Percentiles rank a stretch among this genome's conserved stretches.
These are phyloP conservation scores for Acacia confusa DNA, from an alignment of 306 rosid species.

Conservation along the genomic window DNA sequence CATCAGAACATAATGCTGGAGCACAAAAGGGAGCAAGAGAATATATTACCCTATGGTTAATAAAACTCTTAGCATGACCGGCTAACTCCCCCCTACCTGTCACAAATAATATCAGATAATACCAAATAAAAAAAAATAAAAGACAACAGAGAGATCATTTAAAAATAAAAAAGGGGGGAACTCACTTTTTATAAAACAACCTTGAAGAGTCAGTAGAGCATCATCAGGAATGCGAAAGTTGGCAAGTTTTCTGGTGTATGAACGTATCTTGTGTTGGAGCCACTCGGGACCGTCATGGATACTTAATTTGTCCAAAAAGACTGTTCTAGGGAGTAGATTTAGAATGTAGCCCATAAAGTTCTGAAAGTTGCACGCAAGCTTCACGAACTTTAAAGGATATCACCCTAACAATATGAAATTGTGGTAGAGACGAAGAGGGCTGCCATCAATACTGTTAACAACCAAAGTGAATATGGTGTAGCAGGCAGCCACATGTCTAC, in stretches of 20 bases:
- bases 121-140: neutral
- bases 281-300: conserved; percentile 40
- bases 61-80: conserved; percentile 33
- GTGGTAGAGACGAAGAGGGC: neutral
- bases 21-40: conserved; percentile 21
- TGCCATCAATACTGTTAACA: neutral
- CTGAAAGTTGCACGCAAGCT: conserved; percentile 15
- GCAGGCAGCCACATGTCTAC: neutral
- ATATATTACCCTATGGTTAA: conserved; percentile 41
- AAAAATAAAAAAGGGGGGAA: neutral
- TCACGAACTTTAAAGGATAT: neutral
- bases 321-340: conserved; percentile 43
- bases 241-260: conserved; percentile 26
- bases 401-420: neutral
- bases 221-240: conserved; percentile 33
- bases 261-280: conserved; percentile 26
- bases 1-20: conserved; percentile 6
- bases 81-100: conserved; percentile 46
- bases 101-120: conserved; percentile 36
- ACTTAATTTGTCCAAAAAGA: conserved; percentile 34
- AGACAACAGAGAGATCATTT: neutral
- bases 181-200: conserved; percentile 27
- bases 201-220: conserved; percentile 42
- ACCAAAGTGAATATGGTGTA: neutral
- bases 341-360: conserved; percentile 49